A percentile compares a stretch with the other conserved stretches of the same genome.
phyloP scores from a whole-genome alignment of 345 rosid genomes.

The Mercurialis annua region DNA sequence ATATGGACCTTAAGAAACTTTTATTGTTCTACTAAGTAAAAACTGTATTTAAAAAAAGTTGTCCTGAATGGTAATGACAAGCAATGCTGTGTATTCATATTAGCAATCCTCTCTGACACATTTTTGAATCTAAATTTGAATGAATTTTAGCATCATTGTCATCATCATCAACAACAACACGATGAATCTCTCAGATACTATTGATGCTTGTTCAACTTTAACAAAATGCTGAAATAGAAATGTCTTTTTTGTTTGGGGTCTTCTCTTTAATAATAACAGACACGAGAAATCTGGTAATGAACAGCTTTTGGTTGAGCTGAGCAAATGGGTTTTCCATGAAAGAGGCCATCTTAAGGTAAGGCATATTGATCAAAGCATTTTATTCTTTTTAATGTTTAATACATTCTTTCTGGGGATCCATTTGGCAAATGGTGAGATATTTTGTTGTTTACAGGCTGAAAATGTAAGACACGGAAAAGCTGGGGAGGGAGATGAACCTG shows the following conservation, averaged over 20 bases:
- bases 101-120: no score
- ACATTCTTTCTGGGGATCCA: background rate
- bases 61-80: no score
- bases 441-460: slow-evolving; percentile 35
- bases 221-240: background rate
- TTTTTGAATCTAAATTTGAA: no score
- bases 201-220: background rate
- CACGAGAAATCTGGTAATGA: slow-evolving; percentile 56
- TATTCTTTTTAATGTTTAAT: background rate
- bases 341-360: slow-evolving; percentile 63
- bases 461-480: slow-evolving; percentile 43
- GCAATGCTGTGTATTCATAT: no score
- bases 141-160: no score
- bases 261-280: slow-evolving; percentile 23
- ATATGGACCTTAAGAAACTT: no score
- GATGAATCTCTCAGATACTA: background rate
- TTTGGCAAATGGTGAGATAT: background rate
- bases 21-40: no score
- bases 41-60: no score
- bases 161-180: no score
- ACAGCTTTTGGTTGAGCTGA: slow-evolving; percentile 54
- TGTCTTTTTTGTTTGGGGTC: background rate
- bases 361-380: background rate
- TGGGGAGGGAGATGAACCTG: slow-evolving; percentile 54
- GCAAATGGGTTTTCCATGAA: slow-evolving; percentile 73